Base-by-base conservation (phyloP, 495 filamentous ascomycete genomes). In the Aspergillus leporis region DNA sequence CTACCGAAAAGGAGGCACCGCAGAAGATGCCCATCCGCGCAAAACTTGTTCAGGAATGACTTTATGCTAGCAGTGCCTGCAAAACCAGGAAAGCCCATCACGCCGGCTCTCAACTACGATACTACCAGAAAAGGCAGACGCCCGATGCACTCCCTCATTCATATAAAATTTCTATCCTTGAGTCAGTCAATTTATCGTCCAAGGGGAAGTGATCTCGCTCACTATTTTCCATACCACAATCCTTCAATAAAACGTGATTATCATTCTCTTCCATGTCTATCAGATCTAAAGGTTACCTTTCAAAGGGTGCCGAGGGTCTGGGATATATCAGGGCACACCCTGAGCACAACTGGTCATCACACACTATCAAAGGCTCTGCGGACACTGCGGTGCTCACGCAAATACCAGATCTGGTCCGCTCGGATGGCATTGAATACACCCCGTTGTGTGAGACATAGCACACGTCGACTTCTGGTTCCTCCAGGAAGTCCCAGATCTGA, bases 401-500 rank as follows among this genome's bases (percentile, higher is more conserved):
- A 59, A 47, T 70, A 73, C 49, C 66, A 69, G 32, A 53, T 59
- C 21, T 79, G 77, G 77, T 73, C 75, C 9, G 69, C 74, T 19
- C 62, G 66, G 30, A 73, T 79, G 71, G 70, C 76, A 47, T 19
- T 77, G 8, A 60, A 68, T 43, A 59, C 67, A 21, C 53, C 52
- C 3, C 56, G 56, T 12, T 38, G 31, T 10, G 32, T 57, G 2
- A 22, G 58, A 16, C 23, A 60, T 23, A 55, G 61, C 28, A 49
- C 56, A 3, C 45, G 53, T 8, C 67, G 62, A 31, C 63, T 69
- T 13, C 62, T 63, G 23, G 71, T 66, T 1, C 75, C 75, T 13
- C 77, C 74, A 19, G 75, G 77, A 53, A 79, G 70, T 7, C 77
- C 77, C 3, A 49, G 61, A 8, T 66, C 69, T 0, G 66, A 70